Base-by-base conservation (phyloP, 2,329 filamentous ascomycete genomes). In the Xylariaceae sp. region DNA sequence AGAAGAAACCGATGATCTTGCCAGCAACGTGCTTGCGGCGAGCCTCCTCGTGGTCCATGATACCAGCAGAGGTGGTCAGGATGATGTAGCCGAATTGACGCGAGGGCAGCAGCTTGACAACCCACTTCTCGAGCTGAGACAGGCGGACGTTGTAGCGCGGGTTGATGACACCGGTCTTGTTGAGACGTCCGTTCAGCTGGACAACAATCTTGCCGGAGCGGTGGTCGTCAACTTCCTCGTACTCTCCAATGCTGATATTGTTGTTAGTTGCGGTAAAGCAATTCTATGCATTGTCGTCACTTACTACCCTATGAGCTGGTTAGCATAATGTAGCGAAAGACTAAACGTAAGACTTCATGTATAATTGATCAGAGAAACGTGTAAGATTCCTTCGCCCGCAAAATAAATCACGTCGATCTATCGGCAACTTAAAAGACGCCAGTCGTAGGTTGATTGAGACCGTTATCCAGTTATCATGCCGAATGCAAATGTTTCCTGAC, bases 381-480 rank as follows among this genome's bases (percentile, higher is more conserved):
- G 89, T 95, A 95, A 96, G 89, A 91, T 85, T 57, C 60, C 85
- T 81, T 84, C 84, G 84, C 81, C 69, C 69, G 69, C 61, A 56
- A 26, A 26, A 26, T 6, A 6, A 11, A 6, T 54, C 64, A 61
- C 60, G 66, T 87, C 74, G 69, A 93, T 98, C 73, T 98, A 87
- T 94, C 93, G 91, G 89, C 82, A 83, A 94, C 83, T 97, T 97
- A 98, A 97, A 98, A 89, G 90, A 89, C 91, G 89, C 83, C 85
- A 79, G 83, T 85, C 87, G 89, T 96, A 42, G 71, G 68, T 56
- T 56, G 22, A 69, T 79, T 81, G 81, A 85, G 84, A 91, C 84
- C 82, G 81, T 89, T 84, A 85, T 88, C 91, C 95, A 98, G 93
- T 97, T 97, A 97, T 97, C 89, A 96, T 86, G 85, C 90, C 91